These are phyloP conservation scores for Tubosaeta brunneosetosa DNA, from an alignment of 768 basidiomycete genomes.

Conservation along the genomic window DNA sequence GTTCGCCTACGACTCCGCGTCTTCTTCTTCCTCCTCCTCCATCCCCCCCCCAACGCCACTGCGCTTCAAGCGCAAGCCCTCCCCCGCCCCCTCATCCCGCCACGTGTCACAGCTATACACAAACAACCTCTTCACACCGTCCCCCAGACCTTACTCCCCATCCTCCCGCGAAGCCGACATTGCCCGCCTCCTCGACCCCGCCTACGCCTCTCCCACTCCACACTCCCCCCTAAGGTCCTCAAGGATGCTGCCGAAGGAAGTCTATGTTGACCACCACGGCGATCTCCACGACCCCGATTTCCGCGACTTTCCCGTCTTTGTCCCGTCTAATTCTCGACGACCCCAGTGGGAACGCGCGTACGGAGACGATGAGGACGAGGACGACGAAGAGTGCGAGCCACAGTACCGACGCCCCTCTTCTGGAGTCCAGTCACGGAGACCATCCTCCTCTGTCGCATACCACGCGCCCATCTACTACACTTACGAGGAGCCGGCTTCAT, in stretches of 20 bases:
- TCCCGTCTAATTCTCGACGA: conserved; percentile 19
- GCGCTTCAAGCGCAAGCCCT: conserved; percentile 21
- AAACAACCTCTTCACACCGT: conserved; percentile 1
- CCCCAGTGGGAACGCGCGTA: conserved; percentile 34
- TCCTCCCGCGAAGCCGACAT: conserved; percentile 47
- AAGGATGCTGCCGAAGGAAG: conserved; percentile 22
- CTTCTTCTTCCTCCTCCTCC: conserved; percentile 19
- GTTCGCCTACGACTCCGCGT: conserved; percentile 14
- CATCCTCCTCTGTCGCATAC: conserved; percentile 22
- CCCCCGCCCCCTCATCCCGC: conserved; percentile 29
- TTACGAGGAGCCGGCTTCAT: conserved; percentile 29
- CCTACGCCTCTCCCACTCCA: conserved; percentile 42
- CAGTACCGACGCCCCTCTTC: conserved; percentile 14
- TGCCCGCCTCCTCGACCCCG: conserved; percentile 60
- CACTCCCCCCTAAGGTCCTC: conserved; percentile 22
- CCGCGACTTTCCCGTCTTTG: conserved; percentile 52
- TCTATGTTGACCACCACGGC: conserved; percentile 58
- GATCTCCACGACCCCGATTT: conserved; percentile 67
- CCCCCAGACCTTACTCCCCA: conserved; percentile 30
- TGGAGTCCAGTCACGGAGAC: conserved; percentile 20
- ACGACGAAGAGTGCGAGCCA: conserved; percentile 27
- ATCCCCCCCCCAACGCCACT: conserved; percentile 16
- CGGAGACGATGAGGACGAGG: conserved; percentile 27
- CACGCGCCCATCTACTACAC: conserved; percentile 21
- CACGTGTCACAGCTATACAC: conserved; percentile 6